A percentile compares a stretch with the other conserved stretches of the same genome.
These are phyloP conservation scores for Solanum medicagineum DNA, from an alignment of 257 asterid genomes.

Conservation along the genomic window DNA sequence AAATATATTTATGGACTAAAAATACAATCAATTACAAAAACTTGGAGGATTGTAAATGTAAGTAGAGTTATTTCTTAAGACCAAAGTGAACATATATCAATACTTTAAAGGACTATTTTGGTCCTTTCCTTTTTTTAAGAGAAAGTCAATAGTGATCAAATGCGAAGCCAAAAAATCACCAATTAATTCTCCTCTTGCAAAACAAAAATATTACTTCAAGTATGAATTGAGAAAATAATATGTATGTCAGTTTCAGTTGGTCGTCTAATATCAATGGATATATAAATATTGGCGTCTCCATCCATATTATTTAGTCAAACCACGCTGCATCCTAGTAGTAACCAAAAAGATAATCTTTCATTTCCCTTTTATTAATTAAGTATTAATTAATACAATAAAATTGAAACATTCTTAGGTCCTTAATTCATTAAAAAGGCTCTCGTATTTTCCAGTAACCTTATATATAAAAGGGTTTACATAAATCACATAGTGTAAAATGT, in stretches of 20 bases:
- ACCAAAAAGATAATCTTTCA: neutral
- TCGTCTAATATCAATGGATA: neutral
- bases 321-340: neutral
- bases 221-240: neutral
- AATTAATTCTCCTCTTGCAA: neutral
- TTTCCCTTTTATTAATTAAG: neutral
- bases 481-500: no score
- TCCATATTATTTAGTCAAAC: neutral
- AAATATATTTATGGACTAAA: no score
- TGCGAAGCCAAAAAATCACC: no score
- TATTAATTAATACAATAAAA: neutral
- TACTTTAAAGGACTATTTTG: no score
- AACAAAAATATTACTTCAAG: neutral
- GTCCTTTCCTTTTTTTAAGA: no score
- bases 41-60: no score
- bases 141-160: no score
- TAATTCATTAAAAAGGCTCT: neutral
- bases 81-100: no score
- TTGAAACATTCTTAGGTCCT: neutral
- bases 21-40: no score
- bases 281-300: neutral
- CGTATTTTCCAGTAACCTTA: no score
- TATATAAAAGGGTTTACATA: no score
- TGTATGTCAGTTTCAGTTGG: neutral
- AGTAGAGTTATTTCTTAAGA: no score